Conservation (phyloP, 208 protist species). For the Crithidia brevicula region DNA sequence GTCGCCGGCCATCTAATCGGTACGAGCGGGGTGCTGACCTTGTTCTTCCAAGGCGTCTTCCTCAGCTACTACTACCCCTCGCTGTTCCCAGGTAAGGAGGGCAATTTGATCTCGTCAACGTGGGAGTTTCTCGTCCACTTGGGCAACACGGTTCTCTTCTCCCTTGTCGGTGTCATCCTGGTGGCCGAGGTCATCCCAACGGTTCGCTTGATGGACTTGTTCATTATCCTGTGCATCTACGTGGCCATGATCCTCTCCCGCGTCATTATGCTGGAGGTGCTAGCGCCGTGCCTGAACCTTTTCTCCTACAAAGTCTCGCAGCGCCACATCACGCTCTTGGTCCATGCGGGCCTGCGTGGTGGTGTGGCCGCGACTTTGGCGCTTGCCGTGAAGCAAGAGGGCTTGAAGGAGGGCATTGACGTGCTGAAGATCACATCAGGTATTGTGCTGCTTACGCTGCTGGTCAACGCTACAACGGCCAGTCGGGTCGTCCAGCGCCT, state of each 20-base stretch:
- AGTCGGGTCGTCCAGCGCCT: conserved; percentile 45
- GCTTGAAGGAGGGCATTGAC: conserved; percentile 50
- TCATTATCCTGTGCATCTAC: conserved; percentile 70
- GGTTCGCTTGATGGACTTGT: conserved; percentile 51
- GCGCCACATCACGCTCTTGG: conserved; percentile 55
- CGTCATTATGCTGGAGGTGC: conserved; percentile 65
- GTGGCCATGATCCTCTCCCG: conserved; percentile 63
- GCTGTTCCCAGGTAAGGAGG: conserved; percentile 75
- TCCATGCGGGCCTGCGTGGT: conserved; percentile 80
- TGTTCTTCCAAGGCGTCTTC: conserved; percentile 84
- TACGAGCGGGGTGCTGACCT: conserved; percentile 82
- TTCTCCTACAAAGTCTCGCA: conserved; percentile 65
- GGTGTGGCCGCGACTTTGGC: conserved; percentile 83
- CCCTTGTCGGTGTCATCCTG: conserved; percentile 85
- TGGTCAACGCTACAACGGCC: conserved; percentile 81
- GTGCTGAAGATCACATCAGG: conserved; percentile 80
- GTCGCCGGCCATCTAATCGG: conserved; percentile 65
- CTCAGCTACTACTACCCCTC: conserved; percentile 82
- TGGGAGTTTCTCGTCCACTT: conserved; percentile 91
- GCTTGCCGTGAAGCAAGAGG: conserved; percentile 63
- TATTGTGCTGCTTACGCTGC: conserved; percentile 73
- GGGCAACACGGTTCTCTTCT: conserved; percentile 89
- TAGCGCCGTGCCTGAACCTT: conserved; percentile 73
- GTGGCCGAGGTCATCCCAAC: conserved; percentile 70
- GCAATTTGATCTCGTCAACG: conserved; percentile 71